Percentiles rank a stretch among this genome's conserved stretches.
Conservation (phyloP, 73 alveolate genomes). For the Paramecium octaurelia region DNA sequence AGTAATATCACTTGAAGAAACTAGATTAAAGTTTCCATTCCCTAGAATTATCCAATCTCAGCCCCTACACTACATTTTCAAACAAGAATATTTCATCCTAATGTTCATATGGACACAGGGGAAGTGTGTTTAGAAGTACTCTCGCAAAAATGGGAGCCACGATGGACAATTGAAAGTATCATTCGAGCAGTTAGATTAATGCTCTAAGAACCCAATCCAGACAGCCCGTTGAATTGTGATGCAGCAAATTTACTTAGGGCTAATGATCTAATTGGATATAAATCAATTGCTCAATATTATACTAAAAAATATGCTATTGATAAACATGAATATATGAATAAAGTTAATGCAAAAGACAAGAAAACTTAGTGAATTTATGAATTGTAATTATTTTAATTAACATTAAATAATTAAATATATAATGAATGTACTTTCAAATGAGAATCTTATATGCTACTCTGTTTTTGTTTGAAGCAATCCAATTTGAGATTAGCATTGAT, state of each 20-base stretch:
- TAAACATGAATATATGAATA: neutral
- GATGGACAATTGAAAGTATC: slow-evolving; percentile 95
- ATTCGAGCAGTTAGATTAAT: slow-evolving; percentile 90
- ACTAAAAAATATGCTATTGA: slow-evolving; percentile 77
- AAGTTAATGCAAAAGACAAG: neutral
- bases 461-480: neutral
- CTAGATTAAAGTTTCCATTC: slow-evolving; percentile 75
- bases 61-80: slow-evolving; percentile 91
- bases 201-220: slow-evolving; percentile 94
- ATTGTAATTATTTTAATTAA: neutral
- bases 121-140: slow-evolving; percentile 90
- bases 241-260: slow-evolving; percentile 91
- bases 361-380: neutral
- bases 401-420: neutral
- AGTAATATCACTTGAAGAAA: neutral
- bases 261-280: slow-evolving; percentile 82
- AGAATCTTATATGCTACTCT: neutral
- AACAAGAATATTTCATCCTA: slow-evolving; percentile 95
- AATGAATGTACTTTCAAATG: neutral
- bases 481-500: neutral
- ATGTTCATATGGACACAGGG: slow-evolving; percentile 94
- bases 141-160: slow-evolving; percentile 94
- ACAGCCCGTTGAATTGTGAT: slow-evolving; percentile 97
- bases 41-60: slow-evolving; percentile 77
- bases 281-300: slow-evolving; percentile 86